Base-by-base conservation (phyloP, 2,329 filamentous ascomycete genomes). In the Calonectria hongkongensis region DNA sequence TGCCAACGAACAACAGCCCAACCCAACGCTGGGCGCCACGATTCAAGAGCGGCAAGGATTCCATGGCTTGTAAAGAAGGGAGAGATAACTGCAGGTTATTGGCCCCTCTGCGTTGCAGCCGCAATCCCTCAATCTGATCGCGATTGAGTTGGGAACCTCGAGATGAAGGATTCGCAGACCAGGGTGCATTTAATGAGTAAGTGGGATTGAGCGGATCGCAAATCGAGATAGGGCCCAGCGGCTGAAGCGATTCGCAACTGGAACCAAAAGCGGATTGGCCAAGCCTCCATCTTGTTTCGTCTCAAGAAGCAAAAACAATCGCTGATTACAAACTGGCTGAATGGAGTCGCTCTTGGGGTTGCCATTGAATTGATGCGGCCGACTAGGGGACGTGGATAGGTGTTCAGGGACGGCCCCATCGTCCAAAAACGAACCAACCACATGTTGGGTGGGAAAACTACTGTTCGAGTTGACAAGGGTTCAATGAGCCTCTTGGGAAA, bases 361-460 rank as follows among this genome's bases (percentile, higher is more conserved):
- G 70, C 51, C 70, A 71, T 58, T 71, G 64, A 47, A 68, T 72
- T 21, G 65, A 72, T 64, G 70, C 39, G 33, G 41, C 16, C 21
- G 70, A 65, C 70, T 58, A 56, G 70, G 70, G 70, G 41, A 64
- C 41, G 43, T 65, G 36, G 67, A 58, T 47, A 65, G 65, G 50
- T 39, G 41, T 68, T 72, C 65, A 50, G 51, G 25, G 33, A 48
- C 18, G 16, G 33, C 54, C 45, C 54, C 43, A 54, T 39, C 18
- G 72, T 65, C 65, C 68, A 68, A 64, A 70, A 69, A 62, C 66
- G 63, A 64, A 43, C 78, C 76, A 77, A 77, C 75, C 70, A 78
- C 21, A 58, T 30, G 2, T 51, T 71, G 69, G 75, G 76, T 79
- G 78, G 75, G 76, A 79, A 79, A 71, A 80, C 71, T 74, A 68